Evolutionary conservation across 2,329 filamentous ascomycete species (phyloP).

Genomic region (Aureobasidium sp.): DNA sequence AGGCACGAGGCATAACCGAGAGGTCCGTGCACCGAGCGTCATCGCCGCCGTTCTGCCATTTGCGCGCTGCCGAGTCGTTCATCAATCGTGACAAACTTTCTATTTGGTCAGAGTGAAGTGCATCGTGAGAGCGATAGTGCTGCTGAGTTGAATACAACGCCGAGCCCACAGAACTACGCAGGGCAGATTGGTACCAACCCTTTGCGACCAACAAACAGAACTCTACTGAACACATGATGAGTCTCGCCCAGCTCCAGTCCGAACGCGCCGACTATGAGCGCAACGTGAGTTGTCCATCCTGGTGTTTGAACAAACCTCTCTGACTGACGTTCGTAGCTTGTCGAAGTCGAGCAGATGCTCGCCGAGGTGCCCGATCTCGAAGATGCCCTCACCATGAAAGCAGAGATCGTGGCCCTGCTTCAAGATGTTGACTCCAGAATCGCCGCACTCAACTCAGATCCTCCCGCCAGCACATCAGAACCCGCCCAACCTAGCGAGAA

Average conservation of each 20-base stretch:
- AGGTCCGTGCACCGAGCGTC: not conserved
- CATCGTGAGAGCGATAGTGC: not conserved
- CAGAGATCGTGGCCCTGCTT: constrained; percentile 77
- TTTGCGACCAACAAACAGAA: constrained; percentile 6
- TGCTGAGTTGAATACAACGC: not conserved
- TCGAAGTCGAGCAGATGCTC: constrained; percentile 67
- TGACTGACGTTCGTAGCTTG: constrained; percentile 50
- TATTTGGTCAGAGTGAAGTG: not conserved
- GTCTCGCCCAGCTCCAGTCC: constrained; percentile 15
- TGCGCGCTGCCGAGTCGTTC: not conserved
- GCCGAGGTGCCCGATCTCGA: constrained; percentile 73
- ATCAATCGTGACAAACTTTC: not conserved
- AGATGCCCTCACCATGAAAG: constrained; percentile 69
- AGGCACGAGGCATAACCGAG: not conserved
- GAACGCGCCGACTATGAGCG: constrained; percentile 14
- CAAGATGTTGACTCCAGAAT: constrained; percentile 71
- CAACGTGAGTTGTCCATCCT: constrained; percentile 11
- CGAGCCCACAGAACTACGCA: not conserved
- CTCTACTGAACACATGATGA: constrained; percentile 25
- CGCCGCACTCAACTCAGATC: constrained; percentile 54
- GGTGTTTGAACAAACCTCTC: not conserved
- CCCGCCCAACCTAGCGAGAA: constrained; percentile 40
- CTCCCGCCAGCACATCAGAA: constrained; percentile 34
- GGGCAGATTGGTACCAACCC: constrained; percentile 9
- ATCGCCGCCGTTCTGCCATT: not conserved